These are phyloP conservation scores for Acorus gramineus DNA, from an alignment of 106 monocot species.

Conservation along the genomic window DNA sequence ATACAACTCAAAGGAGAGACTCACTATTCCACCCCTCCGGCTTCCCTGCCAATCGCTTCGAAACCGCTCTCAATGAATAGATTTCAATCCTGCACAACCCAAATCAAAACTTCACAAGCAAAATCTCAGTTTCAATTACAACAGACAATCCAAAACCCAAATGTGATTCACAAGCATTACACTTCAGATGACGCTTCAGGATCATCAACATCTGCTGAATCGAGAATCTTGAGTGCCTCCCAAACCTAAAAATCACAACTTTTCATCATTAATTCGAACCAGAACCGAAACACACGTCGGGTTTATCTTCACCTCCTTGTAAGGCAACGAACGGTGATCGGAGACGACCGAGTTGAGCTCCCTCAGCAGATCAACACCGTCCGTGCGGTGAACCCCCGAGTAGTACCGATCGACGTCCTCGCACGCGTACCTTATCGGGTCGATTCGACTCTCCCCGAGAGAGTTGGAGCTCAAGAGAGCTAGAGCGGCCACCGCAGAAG, in stretches of 20 bases:
- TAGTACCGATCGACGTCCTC: conserved; percentile 40
- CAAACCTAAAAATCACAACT: conserved; percentile 45
- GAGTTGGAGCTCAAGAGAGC: not conserved
- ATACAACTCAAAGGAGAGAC: conserved; percentile 7
- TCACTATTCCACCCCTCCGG: conserved; percentile 88
- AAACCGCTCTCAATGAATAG: conserved; percentile 58
- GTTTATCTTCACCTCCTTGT: conserved; percentile 25
- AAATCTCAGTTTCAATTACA: not conserved
- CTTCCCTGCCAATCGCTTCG: conserved; percentile 62
- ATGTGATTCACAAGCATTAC: conserved; percentile 13
- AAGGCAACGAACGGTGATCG: conserved; percentile 29
- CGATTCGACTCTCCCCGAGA: not conserved
- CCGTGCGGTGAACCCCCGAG: conserved; percentile 16
- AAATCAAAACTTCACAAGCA: not conserved
- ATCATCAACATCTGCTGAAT: conserved; percentile 46
- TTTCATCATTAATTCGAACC: not conserved
- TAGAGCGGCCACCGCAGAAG: no score
- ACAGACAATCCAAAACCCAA: not conserved
- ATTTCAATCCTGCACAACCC: conserved; percentile 64
- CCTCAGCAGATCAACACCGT: conserved; percentile 23
- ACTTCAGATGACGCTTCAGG: conserved; percentile 56
- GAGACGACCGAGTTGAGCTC: conserved; percentile 38
- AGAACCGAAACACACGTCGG: not conserved
- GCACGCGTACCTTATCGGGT: conserved; percentile 21
- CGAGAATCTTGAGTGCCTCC: conserved; percentile 75